Base-by-base conservation (phyloP, 1,284 basidiomycete species). In the Pseudozyma pruni region DNA sequence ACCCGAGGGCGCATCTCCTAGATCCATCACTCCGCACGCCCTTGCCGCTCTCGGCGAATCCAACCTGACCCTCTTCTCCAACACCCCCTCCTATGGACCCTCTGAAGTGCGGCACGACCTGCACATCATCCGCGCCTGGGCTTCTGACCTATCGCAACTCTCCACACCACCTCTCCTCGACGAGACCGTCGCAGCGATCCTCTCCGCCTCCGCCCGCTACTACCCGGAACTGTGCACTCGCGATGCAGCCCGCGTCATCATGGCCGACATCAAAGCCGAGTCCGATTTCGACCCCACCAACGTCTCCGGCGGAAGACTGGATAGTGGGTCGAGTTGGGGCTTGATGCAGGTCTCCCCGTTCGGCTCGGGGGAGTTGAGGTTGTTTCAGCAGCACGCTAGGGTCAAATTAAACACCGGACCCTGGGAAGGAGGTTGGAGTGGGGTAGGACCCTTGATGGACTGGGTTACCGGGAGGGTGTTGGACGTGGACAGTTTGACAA, bases 231-330 rank as follows among this genome's bases (percentile, higher is more conserved):
- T 81, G 2, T 62, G 72, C 19, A 80, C 76, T 0, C 54, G 58
- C 17, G 69, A 59, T 43, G 75, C 77, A 6, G 46, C 54, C 2
- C 62, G 79, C 8, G 62, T 76, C 20, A 72, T 81, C 50, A 62
- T 81, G 38, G 72, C 79, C 3, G 80, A 81, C 33, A 81, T 81
- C 56, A 74, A 75, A 43, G 75, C 79, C 25, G 80, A 81, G 42
- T 76, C 74, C 16, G 79, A 80, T 34, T 81, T 81, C 35, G 40
- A 72, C 19, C 27, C 68, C 3, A 13, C 19, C 20, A 50, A 60
- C 31, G 32, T 70, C 32, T 69, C 61, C 22, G 68, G 67, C 13
- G 76, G 74, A 1, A 66, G 80, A 9, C 55, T 80, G 2, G 79
- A 80, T 35, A 74, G 69, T 0, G 80, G 80, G 6, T 57, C 68